Conservation (phyloP, 306 rosid genomes). For the Fragaria vesca region DNA sequence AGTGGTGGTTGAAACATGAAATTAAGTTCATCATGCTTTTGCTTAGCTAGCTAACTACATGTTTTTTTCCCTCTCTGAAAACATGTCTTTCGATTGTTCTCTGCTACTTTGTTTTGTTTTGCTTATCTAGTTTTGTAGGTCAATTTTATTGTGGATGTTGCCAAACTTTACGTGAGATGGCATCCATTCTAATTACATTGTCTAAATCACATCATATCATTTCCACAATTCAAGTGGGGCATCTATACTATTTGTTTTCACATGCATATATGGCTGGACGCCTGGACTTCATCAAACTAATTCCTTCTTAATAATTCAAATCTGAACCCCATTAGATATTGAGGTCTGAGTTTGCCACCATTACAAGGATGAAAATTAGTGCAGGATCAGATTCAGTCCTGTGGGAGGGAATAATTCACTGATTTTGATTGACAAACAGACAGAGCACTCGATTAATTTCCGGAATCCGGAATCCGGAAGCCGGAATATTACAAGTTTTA, state of each 20-base stretch:
- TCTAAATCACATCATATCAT: constrained; percentile 9
- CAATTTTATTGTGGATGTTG: background rate
- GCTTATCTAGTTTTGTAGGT: constrained; percentile 5
- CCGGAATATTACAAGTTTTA: background rate
- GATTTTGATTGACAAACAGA: constrained; percentile 33
- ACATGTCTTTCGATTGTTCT: background rate
- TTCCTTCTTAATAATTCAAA: background rate
- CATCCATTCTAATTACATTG: constrained; percentile 16
- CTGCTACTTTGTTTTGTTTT: background rate
- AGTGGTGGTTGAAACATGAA: background rate
- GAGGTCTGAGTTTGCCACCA: background rate
- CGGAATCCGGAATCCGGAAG: background rate
- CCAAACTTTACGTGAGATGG: constrained; percentile 25
- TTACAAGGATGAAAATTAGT: background rate
- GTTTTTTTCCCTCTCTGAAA: background rate
- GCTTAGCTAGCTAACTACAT: background rate
- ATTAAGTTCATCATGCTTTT: constrained; percentile 3
- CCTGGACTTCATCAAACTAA: constrained; percentile 5
- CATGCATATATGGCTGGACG: background rate
- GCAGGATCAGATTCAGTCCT: constrained; percentile 25
- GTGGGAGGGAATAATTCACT: constrained; percentile 13
- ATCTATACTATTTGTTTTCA: constrained; percentile 1
- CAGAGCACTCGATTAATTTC: background rate
- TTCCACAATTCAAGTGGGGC: constrained; percentile 24
- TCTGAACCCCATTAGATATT: background rate